Evolutionary conservation across 2,329 filamentous ascomycete species (phyloP), one percentile per base, ranked within the genome.

Genomic region (Monosporascus sp.): DNA sequence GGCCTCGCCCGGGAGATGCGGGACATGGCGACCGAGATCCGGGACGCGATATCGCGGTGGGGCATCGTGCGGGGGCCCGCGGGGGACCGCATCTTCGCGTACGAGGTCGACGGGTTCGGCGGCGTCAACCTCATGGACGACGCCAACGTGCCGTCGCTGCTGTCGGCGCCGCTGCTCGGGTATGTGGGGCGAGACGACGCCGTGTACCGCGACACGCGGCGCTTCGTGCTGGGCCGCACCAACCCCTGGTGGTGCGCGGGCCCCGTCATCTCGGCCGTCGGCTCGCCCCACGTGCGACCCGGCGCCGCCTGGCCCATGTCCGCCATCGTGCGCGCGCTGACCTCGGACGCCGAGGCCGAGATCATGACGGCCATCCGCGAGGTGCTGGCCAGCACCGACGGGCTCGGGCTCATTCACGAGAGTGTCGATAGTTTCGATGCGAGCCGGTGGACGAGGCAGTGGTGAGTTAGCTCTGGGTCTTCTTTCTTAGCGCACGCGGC

Each of bases 191-290:
- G 74, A 24, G 74, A 81, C 27, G 82, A 92, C 59, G 60, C 77
- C 5, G 76, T 88, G 2, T 96, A 96, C 67, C 81, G 86, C 63
- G 90, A 89, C 66, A 96, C 90, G 0, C 81, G 91, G 52, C 79
- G 80, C 51, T 93, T 92, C 79, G 83, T 94, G 54, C 79, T 95
- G 22, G 82, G 82, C 53, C 81, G 82, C 51, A 82, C 83, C 0
- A 96, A 96, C 63, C 89, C 90, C 0, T 96, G 94, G 69, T 96
- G 81, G 61, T 75, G 89, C 49, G 74, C 76, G 17, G 89, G 89
- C 1, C 72, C 76, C 0, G 79, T 77, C 0, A 87, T 94, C 63
- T 82, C 80, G 5, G 88, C 86, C 2, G 86, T 94, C 51, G 90
- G 91, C 7, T 89, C 77, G 1, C 77, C 77, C 4, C 79, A 80